Base-by-base conservation (phyloP, 169 alveolate species). In the Eimeria falciformis region DNA sequence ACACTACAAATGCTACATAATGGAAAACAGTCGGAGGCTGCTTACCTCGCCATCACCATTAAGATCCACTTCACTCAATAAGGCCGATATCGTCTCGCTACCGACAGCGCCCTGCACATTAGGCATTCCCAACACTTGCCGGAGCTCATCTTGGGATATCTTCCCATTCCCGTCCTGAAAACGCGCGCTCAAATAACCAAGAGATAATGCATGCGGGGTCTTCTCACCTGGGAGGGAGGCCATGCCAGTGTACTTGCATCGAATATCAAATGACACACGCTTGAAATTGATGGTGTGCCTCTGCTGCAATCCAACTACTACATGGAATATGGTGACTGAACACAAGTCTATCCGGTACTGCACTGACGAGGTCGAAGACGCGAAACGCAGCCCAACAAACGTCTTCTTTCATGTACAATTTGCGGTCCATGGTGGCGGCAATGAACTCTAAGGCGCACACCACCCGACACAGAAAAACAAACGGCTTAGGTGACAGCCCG, bases 371-470 rank as follows among this genome's bases (percentile, higher is more conserved):
- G 75, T 95, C 97, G 79, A 96, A 96, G 21, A 94, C 96, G 68
- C 95, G 95, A 90, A 96, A 96, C n/a, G 97, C 97, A 0, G 95
- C 96, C 95, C 96, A 95, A 85, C 94, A 95, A 66, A 94, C 95
- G 55, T 92, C 92, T 91, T 95, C 91, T 89, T 95, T 79, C 69
- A 94, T 81, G 88, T 94, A 96, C 88, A 94, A 95, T 56, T 93
- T 92, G 92, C 94, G 91, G 84, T 95, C 97, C 91, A 96, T 86
- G 3, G 97, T 93, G 25, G 98, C 98, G 3, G 97, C 97, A 79
- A 96, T 82, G 92, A 97, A 97, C 92, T 97, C 98, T 81, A 96
- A 23, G n/a, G n/a, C n/a, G n/a, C n/a, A n/a, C n/a, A n/a, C n/a
- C n/a, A n/a, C n/a, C n/a, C n/a, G n/a, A n/a, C n/a, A n/a, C n/a